phyloP scores from a whole-genome alignment of 345 rosid genomes.

The Citrus inodora region DNA sequence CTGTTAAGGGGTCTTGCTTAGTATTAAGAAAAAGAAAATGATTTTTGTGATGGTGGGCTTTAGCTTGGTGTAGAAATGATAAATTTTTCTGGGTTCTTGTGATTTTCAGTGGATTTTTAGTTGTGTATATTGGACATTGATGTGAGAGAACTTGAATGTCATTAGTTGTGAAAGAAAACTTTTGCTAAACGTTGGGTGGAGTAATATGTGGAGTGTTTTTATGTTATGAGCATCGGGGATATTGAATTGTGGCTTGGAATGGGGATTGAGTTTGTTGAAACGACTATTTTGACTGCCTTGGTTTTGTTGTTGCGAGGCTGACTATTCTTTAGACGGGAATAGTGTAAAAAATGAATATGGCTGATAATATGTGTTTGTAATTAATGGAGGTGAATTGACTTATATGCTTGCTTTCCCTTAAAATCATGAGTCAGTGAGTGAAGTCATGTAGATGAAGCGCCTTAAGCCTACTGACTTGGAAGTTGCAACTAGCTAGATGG shows the following conservation, averaged over 20 bases:
- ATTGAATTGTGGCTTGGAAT: background rate
- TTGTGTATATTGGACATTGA: background rate
- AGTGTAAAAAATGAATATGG: background rate
- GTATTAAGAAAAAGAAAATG: background rate
- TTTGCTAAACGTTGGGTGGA: background rate
- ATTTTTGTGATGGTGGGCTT: background rate
- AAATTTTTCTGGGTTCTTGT: background rate
- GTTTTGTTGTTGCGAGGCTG: background rate
- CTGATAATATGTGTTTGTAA: background rate
- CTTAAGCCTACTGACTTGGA: background rate
- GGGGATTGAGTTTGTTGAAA: constrained; percentile 1
- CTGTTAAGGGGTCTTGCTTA: background rate
- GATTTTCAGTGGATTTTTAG: background rate
- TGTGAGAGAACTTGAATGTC: background rate
- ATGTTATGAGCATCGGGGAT: background rate
- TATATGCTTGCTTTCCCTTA: background rate
- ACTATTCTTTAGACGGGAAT: background rate
- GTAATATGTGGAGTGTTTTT: background rate
- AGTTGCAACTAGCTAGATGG: background rate
- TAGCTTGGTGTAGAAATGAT: background rate
- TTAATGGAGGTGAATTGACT: background rate
- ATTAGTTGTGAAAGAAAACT: background rate
- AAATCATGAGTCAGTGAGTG: background rate
- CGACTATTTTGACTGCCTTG: background rate
- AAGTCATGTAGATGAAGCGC: background rate